Evolutionary conservation across 176 grass and related monocot genomes (phyloP).

Genomic region (Oryza longistaminata): DNA sequence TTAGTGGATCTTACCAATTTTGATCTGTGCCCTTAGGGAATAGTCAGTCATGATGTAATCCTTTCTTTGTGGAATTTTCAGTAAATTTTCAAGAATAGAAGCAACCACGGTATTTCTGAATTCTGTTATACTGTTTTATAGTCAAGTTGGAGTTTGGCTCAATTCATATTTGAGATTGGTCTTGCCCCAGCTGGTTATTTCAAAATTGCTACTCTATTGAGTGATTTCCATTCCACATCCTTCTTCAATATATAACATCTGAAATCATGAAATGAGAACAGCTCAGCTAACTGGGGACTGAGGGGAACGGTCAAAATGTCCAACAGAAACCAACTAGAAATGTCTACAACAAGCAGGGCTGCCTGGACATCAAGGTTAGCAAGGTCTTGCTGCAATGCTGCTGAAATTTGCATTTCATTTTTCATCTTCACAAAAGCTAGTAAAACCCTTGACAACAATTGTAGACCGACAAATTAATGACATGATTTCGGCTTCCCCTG

Average conservation of each 20-base stretch:
- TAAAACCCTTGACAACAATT: conserved; percentile 32
- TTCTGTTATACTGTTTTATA: neutral
- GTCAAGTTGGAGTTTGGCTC: conserved; percentile 6
- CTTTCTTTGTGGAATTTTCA: neutral
- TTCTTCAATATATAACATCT: neutral
- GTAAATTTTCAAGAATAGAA: conserved; percentile 1
- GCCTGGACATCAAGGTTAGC: too few species aligned
- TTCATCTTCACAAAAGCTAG: conserved; percentile 26
- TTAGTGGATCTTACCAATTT: neutral
- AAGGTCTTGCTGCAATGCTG: too few species aligned
- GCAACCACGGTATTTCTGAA: conserved; percentile 2
- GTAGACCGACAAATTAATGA: conserved; percentile 39
- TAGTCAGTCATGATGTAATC: neutral
- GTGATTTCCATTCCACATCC: conserved; percentile 19
- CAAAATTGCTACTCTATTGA: neutral
- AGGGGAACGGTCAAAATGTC: neutral
- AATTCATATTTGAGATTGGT: neutral
- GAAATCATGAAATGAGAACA: neutral
- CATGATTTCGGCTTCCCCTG: conserved; percentile 25
- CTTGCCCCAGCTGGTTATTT: neutral
- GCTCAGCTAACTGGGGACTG: neutral
- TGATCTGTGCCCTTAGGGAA: neutral
- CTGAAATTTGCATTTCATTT: conserved; percentile 23
- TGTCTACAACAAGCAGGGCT: neutral
- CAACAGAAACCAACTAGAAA: neutral